Evolutionary conservation across 2,329 filamentous ascomycete species (phyloP).

Genomic region (Colletotrichum eremochloae): DNA sequence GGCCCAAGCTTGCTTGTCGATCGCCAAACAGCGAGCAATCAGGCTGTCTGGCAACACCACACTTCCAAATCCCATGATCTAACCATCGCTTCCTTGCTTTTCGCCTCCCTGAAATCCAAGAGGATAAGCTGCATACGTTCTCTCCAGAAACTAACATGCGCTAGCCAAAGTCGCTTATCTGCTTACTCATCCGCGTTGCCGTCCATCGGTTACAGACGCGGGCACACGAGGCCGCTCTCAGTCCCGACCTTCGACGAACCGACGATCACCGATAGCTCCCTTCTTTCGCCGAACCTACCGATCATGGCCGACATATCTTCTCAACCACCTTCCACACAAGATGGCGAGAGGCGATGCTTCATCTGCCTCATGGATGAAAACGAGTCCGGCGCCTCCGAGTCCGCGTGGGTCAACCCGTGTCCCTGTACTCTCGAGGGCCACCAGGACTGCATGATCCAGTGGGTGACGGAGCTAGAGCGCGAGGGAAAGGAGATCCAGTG

Average conservation of each 20-base stretch:
- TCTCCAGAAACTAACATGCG: background rate
- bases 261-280: background rate
- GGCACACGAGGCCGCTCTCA: background rate
- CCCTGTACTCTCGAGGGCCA: conserved; percentile 92
- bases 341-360: conserved; percentile 64
- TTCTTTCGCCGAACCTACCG: background rate
- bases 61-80: background rate
- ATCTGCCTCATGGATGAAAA: conserved; percentile 72
- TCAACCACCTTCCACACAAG: background rate
- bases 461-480: conserved; percentile 90
- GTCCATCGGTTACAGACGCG: background rate
- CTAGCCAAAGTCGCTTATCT: background rate
- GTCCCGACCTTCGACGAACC: conserved; percentile 5
- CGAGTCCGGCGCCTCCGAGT: conserved; percentile 59
- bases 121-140: background rate
- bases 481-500: conserved; percentile 78
- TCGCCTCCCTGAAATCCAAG: background rate
- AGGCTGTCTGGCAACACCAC: background rate
- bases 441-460: conserved; percentile 89
- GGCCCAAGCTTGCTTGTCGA: conserved; percentile 8
- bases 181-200: background rate
- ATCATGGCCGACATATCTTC: conserved; percentile 18
- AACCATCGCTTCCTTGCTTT: no score
- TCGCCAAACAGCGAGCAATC: background rate
- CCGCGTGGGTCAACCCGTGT: conserved; percentile 87